A percentile compares a stretch with the other conserved stretches of the same genome.
These are phyloP conservation scores for Agaricus bisporus DNA, from an alignment of 768 basidiomycete genomes.

Conservation along the genomic window DNA sequence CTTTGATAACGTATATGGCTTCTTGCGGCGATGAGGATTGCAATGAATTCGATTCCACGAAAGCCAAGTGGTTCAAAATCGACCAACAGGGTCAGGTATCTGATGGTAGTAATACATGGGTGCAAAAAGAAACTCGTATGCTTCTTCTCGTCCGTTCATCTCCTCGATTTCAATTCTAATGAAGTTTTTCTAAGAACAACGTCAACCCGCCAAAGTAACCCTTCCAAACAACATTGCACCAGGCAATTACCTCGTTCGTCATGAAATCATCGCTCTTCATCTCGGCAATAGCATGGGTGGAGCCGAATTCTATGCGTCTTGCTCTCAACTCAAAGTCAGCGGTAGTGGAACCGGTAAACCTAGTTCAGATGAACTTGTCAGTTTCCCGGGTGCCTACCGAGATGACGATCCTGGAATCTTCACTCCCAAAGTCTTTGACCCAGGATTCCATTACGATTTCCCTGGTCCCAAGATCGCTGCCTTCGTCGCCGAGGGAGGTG, in stretches of 20 bases:
- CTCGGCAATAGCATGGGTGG: constrained; percentile 49
- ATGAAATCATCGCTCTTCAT: constrained; percentile 79
- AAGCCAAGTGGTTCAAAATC: constrained; percentile 74
- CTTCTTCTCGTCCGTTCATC: constrained; percentile 9
- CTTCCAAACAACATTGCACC: constrained; percentile 49
- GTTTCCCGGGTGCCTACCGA: constrained; percentile 67
- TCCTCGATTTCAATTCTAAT: neutral
- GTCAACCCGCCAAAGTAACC: constrained; percentile 31
- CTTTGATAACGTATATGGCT: constrained; percentile 72
- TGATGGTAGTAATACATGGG: constrained; percentile 37
- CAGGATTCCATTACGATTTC: constrained; percentile 30
- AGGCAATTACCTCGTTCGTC: constrained; percentile 71
- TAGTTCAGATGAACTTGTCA: constrained; percentile 43
- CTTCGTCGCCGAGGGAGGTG: constrained; percentile 23
- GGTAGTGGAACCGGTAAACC: constrained; percentile 51
- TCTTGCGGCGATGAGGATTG: constrained; percentile 53
- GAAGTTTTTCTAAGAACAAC: constrained; percentile 26
- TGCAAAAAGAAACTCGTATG: constrained; percentile 49
- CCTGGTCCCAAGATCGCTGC: constrained; percentile 47
- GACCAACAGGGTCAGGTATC: constrained; percentile 36
- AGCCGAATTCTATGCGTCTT: constrained; percentile 79
- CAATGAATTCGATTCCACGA: constrained; percentile 48
- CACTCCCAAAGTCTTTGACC: constrained; percentile 37
- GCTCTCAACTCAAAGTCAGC: constrained; percentile 49
- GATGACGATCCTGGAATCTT: constrained; percentile 70